These are phyloP conservation scores for Odonthalia washingtoniensis DNA, from an alignment of 31 red algal species.

Conservation along the genomic window DNA sequence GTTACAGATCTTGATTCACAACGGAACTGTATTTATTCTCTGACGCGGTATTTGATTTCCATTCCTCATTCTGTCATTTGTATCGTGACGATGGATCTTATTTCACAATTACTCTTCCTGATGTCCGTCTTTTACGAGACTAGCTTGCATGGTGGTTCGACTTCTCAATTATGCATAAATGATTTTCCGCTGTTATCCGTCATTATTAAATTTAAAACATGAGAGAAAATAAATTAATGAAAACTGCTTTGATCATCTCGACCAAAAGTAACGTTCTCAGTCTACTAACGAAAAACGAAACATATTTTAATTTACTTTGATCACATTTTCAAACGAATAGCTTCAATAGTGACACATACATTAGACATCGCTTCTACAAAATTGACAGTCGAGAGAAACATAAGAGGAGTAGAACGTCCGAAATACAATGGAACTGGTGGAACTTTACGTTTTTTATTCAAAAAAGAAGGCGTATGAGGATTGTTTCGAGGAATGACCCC, in stretches of 20 bases:
- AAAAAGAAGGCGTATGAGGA: slow-evolving; percentile 48
- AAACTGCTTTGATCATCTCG: neutral
- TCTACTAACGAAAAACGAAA: neutral
- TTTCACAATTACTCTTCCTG: too few species aligned
- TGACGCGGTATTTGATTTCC: too few species aligned
- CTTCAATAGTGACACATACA: slow-evolving; percentile 55
- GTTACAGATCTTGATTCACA: too few species aligned
- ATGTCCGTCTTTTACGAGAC: too few species aligned
- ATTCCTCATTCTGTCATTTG: too few species aligned
- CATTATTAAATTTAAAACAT: neutral
- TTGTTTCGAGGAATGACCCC: slow-evolving; percentile 85
- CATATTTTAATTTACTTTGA: neutral
- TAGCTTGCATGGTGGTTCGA: too few species aligned
- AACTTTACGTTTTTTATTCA: slow-evolving; percentile 55
- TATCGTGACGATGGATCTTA: too few species aligned
- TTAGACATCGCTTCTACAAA: slow-evolving; percentile 63
- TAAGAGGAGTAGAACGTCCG: slow-evolving; percentile 38
- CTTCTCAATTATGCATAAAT: too few species aligned
- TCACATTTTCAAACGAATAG: neutral
- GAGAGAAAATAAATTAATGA: neutral
- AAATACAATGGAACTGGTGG: slow-evolving; percentile 44
- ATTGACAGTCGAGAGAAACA: slow-evolving; percentile 47
- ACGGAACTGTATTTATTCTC: too few species aligned
- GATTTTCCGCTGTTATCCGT: too few species aligned
- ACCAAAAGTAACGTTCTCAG: neutral